Base-by-base conservation (phyloP, 2,329 filamentous ascomycete genomes). In the Mycosphaerella sp. region DNA sequence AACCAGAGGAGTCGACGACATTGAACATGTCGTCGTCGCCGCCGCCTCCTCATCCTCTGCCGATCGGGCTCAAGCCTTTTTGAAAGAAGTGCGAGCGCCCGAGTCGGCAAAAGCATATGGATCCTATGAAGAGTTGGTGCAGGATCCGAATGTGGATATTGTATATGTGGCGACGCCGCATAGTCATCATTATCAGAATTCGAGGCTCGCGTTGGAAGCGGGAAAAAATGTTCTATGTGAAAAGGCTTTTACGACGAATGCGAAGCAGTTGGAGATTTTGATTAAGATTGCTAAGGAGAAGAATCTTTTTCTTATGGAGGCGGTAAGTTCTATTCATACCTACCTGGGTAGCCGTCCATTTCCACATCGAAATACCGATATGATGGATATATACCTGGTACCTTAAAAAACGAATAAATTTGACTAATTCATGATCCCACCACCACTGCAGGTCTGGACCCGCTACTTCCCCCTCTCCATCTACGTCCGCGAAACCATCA, bases 171-270 rank as follows among this genome's bases (percentile, higher is more conserved):
- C 89, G 23, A 95, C 90, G 3, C 90, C 90, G 12, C 90, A 95
- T 74, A 91, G 87, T 64, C 90, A 95, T 71, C 90, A 95, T 75
- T 95, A 91, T 75, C 89, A 95, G 70, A 92, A 95, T 73, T 81
- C 83, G 59, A 88, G 90, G 81, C 80, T 95, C n/a, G 86, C 84
- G 42, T 78, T 95, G 39, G 80, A 88, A 61, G 87, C 86, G 6
- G 87, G 88, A 65, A 95, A 95, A 78, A 80, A 92, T 65, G 89
- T 95, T 31, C 80, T 95, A 34, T 95, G 89, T 71, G 90, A 95
- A 72, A 95, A 95, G 77, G 82, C 90, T 0, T 85, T 95, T 64
- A 95, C 89, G 1, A 87, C 92, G 59, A 95, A 86, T 59, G 89
- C 86, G 2, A 77, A 82, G 8, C 90, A 95, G 73, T 77, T 86